Evolutionary conservation across 805 yeast species (phyloP), one percentile per base, ranked within the genome.

Genomic region (Tetrapisispora fleetii): DNA sequence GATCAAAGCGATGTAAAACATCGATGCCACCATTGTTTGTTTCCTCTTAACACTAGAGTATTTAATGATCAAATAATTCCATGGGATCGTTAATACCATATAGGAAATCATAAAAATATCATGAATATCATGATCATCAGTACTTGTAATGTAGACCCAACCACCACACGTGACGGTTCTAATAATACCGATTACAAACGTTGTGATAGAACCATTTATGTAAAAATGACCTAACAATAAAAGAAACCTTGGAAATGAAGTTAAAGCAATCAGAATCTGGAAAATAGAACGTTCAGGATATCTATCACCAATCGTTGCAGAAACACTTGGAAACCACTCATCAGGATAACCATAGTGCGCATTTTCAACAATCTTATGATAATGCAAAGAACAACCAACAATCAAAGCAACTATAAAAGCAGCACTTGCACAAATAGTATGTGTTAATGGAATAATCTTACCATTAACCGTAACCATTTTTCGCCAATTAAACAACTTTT

Each of bases 251-350:
- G 97, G 97, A 37, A 96, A 95, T 0, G 98, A 77, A 0, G 98
- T 90, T 42, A 91, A 67, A 1, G 98, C 99, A 54, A 93, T 93
- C 53, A 91, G 68, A 36, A 91, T 74, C 68, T 93, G 99, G 65
- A 91, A 93, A 18, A 93, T 68, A 1, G 96, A 86, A 55, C 99
- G 73, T 67, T 93, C 99, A 0, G 99, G 99, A 63, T 89, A 93
- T 51, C 97, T 69, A 64, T 93, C 99, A 41, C 99, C 99, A 62
- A 93, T 93, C 1, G 99, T 79, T 1, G 99, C 98, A 36, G 95
- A 84, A 2, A 93, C 99, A 59, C 95, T 83, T 2, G 99, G 99
- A 63, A 93, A 91, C 98, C 99, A 93, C 66, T 93, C 99, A 51
- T 90, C 93, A 2, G 99, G 99, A 62, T 88, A 93, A 1, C 95